A percentile compares a stretch with the other conserved stretches of the same genome.
phyloP scores from a whole-genome alignment of 1,284 basidiomycete species.

The Marasmius oreades region DNA sequence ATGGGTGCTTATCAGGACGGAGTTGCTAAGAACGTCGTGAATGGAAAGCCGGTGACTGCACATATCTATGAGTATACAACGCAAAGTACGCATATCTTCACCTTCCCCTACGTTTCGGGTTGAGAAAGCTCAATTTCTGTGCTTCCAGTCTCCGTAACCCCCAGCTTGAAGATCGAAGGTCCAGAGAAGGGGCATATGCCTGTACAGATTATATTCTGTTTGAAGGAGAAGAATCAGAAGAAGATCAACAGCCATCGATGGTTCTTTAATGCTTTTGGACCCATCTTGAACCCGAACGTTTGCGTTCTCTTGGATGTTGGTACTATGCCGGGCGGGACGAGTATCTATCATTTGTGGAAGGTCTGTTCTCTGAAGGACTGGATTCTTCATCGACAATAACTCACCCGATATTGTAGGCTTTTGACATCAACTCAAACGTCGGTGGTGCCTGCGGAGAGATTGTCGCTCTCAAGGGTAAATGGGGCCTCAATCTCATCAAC shows the following conservation, averaged over 20 bases:
- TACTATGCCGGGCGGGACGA: conserved; percentile 85
- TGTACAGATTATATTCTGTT: conserved; percentile 90
- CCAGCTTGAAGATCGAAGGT: conserved; percentile 79
- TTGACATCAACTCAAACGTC: conserved; percentile 94
- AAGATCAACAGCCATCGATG: conserved; percentile 61
- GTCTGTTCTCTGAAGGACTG: not conserved
- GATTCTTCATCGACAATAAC: not conserved
- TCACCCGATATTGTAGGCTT: conserved; percentile 42
- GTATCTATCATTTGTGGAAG: conserved; percentile 96
- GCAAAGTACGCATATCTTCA: conserved; percentile 54
- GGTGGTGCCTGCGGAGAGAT: conserved; percentile 98
- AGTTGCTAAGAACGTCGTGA: conserved; percentile 90
- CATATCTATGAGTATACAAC: conserved; percentile 96
- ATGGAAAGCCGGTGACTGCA: conserved; percentile 81
- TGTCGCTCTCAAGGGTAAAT: conserved; percentile 87
- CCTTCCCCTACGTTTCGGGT: conserved; percentile 1
- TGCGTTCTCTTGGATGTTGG: conserved; percentile 95
- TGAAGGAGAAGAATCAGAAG: conserved; percentile 92
- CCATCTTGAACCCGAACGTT: conserved; percentile 81
- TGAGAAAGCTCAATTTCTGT: conserved; percentile 8
- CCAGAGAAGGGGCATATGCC: conserved; percentile 80
- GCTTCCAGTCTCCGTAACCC: conserved; percentile 72
- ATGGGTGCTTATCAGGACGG: conserved; percentile 86
- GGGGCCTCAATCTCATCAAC: conserved; percentile 73
- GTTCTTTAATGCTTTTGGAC: conserved; percentile 88